Percentiles rank a stretch among this genome's conserved stretches.
Conservation (phyloP, 495 filamentous ascomycete species). For the Amorphotheca resinae region DNA sequence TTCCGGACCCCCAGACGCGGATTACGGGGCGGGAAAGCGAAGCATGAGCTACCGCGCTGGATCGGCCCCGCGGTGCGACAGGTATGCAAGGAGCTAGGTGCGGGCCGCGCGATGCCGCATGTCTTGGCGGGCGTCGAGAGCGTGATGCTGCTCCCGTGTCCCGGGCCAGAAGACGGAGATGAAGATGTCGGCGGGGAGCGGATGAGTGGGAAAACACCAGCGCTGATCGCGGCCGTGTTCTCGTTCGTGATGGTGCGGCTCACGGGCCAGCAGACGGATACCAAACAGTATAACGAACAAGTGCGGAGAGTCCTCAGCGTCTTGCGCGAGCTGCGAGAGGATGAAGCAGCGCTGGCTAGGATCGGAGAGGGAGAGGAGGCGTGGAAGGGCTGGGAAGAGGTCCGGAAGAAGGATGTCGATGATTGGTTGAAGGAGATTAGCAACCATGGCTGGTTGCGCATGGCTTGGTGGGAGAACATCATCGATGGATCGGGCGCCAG, state of each 20-base stretch:
- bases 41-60: slow-evolving; percentile 45
- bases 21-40: slow-evolving; percentile 19
- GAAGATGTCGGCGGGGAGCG: slow-evolving; percentile 4
- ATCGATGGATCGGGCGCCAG: slow-evolving; percentile 25
- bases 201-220: slow-evolving; percentile 30
- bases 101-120: slow-evolving; percentile 37
- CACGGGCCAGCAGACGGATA: slow-evolving; percentile 25
- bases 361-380: slow-evolving; percentile 26
- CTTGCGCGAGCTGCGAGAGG: slow-evolving; percentile 27
- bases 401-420: slow-evolving; percentile 35
- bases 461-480: slow-evolving; percentile 57
- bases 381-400: slow-evolving; percentile 38
- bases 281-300: slow-evolving; percentile 27
- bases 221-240: slow-evolving; percentile 55
- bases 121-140: slow-evolving; percentile 51
- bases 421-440: slow-evolving; percentile 44
- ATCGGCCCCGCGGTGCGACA: slow-evolving; percentile 51
- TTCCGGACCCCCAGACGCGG: slow-evolving; percentile 32
- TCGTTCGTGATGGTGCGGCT: slow-evolving; percentile 43
- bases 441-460: slow-evolving; percentile 47
- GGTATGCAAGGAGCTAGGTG: slow-evolving; percentile 44
- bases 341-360: slow-evolving; percentile 23
- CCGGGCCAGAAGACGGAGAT: slow-evolving; percentile 23
- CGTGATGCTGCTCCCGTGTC: slow-evolving; percentile 28
- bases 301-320: slow-evolving; percentile 28